Evolutionary conservation across 192 early-diverging fungal genomes (phyloP).

Genomic region (Backusella australiensis): DNA sequence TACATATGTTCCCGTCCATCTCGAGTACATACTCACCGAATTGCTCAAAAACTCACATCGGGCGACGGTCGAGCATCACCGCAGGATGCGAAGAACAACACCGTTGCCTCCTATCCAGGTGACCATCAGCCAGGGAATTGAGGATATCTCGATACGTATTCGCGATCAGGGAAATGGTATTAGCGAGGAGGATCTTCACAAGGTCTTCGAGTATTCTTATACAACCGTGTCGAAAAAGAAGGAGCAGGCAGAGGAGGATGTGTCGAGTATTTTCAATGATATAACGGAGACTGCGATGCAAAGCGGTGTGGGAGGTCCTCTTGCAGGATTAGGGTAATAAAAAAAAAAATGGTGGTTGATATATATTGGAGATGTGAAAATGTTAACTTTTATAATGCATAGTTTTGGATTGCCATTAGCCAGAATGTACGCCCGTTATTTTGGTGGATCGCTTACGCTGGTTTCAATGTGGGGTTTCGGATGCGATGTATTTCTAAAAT

Average conservation of each 20-base stretch:
- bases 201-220: slow-evolving; percentile 92
- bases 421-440: slow-evolving; percentile 87
- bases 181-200: slow-evolving; percentile 64
- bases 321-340: slow-evolving; percentile 73
- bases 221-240: slow-evolving; percentile 83
- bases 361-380: not conserved
- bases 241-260: slow-evolving; percentile 43
- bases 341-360: too few species aligned
- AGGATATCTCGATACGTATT: slow-evolving; percentile 82
- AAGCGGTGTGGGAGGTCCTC: slow-evolving; percentile 88
- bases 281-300: slow-evolving; percentile 82
- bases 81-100: slow-evolving; percentile 34
- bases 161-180: slow-evolving; percentile 94
- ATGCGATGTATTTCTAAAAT: slow-evolving; percentile 85
- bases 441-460: slow-evolving; percentile 87
- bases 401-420: slow-evolving; percentile 80
- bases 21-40: slow-evolving; percentile 93
- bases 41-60: slow-evolving; percentile 86
- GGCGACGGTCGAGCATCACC: slow-evolving; percentile 77
- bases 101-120: slow-evolving; percentile 82
- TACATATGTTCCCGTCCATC: slow-evolving; percentile 87
- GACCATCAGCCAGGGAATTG: slow-evolving; percentile 74
- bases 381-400: not conserved
- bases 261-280: slow-evolving; percentile 63
- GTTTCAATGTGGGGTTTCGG: slow-evolving; percentile 84